Evolutionary conservation across 306 rosid genomes (phyloP), one percentile per base, ranked within the genome.

Genomic region (Quercus robur): DNA sequence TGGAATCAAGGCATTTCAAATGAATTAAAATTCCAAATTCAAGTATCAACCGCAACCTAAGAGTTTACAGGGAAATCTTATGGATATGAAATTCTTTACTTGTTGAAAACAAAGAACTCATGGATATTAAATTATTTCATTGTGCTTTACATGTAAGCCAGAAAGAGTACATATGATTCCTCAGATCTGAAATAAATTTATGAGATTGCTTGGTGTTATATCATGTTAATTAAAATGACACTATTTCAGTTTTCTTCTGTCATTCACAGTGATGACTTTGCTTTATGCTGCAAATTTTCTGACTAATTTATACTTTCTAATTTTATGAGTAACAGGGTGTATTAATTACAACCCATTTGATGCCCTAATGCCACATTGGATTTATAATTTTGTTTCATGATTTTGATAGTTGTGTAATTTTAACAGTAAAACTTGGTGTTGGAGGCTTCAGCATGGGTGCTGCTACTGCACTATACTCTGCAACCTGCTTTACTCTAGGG

Each of bases 381-480:
- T 76, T 28, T 84, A 51, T 73, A 70, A 6, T 79, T 68, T 68
- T 31, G 15, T 73, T 28, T 54, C 52, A 23, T 5, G 25, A 74
- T 74, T 41, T 73, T 80, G 15, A 63, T 70, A 35, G 74, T 1
- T 64, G 75, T 77, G 26, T 69, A 51, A 19, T 68, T 85, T 75
- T 76, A 35, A 70, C 91, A 95, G 99, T 95, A 83, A 93, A 95
- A 81, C 98, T 95, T 82, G 97, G 94, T 51, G 92, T 95, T 71
- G 99, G 99, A 72, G 99, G 99, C 64, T 95, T 95, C 87, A 95
- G 99, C 83, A 93, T 95, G 99, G 99, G 99, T 82, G 97, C 97
- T 35, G 99, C 97, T 75, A 90, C 94, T 6, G 98, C 98, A 58
- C 91, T 95, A 68, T 93, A 95, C 85, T 91, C 98, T 0, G 97